These are phyloP conservation scores for Rhodotorula kratochvilovae DNA, from an alignment of 768 basidiomycete genomes.

Conservation along the genomic window DNA sequence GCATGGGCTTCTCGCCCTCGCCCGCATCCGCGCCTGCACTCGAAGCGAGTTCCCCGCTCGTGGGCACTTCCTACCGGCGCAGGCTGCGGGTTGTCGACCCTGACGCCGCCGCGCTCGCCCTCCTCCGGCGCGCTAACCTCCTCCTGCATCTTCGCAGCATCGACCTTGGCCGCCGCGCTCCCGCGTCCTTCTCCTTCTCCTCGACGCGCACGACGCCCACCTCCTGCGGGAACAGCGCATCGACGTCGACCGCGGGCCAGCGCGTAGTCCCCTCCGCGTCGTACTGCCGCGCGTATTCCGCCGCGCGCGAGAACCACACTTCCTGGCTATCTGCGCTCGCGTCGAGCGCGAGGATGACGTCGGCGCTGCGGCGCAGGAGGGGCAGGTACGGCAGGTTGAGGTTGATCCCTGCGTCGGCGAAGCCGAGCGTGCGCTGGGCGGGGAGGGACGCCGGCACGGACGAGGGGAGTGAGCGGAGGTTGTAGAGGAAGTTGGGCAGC, in stretches of 20 bases:
- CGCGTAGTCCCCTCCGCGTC: background rate
- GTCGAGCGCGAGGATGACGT: constrained; percentile 35
- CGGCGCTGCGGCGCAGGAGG: constrained; percentile 39
- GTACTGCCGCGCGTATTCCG: constrained; percentile 37
- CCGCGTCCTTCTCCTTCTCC: background rate
- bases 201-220: background rate
- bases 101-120: constrained; percentile 3
- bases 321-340: constrained; percentile 38
- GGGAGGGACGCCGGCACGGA: constrained; percentile 40
- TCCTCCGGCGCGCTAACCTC: background rate
- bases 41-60: background rate
- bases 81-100: constrained; percentile 24
- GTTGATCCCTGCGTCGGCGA: constrained; percentile 47
- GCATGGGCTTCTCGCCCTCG: constrained; percentile 13
- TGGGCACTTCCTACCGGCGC: constrained; percentile 24
- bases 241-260: constrained; percentile 25
- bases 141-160: constrained; percentile 34
- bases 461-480: constrained; percentile 25
- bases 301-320: constrained; percentile 46
- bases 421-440: constrained; percentile 42
- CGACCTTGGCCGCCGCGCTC: constrained; percentile 12
- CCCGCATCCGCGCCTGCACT: background rate
- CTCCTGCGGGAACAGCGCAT: constrained; percentile 9
- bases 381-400: constrained; percentile 46
- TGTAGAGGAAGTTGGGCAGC: constrained; percentile 46